Evolutionary conservation across 345 rosid genomes (phyloP).

Genomic region (Rhizophora apiculata): DNA sequence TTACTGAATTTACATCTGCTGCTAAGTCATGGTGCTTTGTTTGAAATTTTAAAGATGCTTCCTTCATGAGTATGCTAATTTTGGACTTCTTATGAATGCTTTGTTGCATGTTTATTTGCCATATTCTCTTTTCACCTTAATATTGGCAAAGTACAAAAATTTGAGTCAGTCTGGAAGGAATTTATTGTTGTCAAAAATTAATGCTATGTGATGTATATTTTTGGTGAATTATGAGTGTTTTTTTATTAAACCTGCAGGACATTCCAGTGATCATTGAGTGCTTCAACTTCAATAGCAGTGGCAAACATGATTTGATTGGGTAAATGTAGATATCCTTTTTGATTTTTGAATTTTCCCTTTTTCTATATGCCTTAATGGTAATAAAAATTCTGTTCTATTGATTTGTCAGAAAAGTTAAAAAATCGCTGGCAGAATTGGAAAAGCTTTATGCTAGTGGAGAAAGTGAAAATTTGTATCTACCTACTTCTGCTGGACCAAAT

Average conservation of each 20-base stretch:
- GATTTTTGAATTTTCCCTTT: slow-evolving; percentile 6
- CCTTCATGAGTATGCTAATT: neutral
- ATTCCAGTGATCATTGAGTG: slow-evolving; percentile 58
- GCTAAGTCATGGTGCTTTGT: neutral
- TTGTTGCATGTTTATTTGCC: slow-evolving; percentile 4
- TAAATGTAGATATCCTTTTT: slow-evolving; percentile 25
- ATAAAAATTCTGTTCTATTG: slow-evolving; percentile 24
- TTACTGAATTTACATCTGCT: neutral
- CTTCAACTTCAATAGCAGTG: slow-evolving; percentile 64
- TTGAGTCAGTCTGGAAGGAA: no score
- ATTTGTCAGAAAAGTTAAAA: slow-evolving; percentile 63
- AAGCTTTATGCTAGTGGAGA: slow-evolving; percentile 45
- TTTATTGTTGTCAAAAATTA: no score
- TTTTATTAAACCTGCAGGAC: slow-evolving; percentile 43
- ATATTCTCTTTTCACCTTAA: no score
- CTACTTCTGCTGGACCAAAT: slow-evolving; percentile 56
- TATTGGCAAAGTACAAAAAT: no score
- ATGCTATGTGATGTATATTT: neutral
- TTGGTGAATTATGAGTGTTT: slow-evolving; percentile 9
- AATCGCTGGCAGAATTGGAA: slow-evolving; percentile 74
- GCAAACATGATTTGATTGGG: slow-evolving; percentile 73
- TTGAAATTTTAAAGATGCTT: neutral
- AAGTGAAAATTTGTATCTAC: slow-evolving; percentile 55
- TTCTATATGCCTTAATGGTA: slow-evolving; percentile 6
- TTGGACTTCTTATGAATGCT: neutral